Percentiles rank a stretch among this genome's conserved stretches.
phyloP scores from a whole-genome alignment of 2,329 filamentous ascomycete species.

The Beauveria caledonica region DNA sequence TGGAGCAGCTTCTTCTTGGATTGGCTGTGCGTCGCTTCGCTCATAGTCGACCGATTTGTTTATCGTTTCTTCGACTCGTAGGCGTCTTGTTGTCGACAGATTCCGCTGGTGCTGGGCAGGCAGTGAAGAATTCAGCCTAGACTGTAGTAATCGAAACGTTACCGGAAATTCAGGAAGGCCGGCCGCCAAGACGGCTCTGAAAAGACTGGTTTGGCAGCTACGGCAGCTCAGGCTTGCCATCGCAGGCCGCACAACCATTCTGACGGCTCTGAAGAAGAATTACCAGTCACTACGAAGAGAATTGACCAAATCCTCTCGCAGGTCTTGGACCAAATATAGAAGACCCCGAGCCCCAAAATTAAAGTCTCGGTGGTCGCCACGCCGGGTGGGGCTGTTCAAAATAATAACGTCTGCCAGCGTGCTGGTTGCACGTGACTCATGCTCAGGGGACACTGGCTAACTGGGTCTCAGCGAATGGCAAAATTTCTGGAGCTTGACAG shows the following conservation, averaged over 20 bases:
- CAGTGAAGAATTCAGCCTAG: conserved; percentile 12
- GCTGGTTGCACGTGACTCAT: neutral
- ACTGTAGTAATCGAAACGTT: conserved; percentile 12
- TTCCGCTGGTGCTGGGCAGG: conserved; percentile 16
- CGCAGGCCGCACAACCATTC: conserved; percentile 25
- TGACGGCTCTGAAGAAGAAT: neutral
- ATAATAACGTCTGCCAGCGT: too few relatives aligned
- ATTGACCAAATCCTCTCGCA: neutral
- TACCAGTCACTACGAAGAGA: neutral
- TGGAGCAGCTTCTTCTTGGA: conserved; percentile 38
- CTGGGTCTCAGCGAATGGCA: neutral
- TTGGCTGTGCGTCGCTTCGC: neutral
- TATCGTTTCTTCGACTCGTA: neutral
- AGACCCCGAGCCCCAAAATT: neutral
- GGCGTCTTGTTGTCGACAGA: conserved; percentile 16
- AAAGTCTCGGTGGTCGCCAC: neutral
- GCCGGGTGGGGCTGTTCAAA: neutral
- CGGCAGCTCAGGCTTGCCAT: conserved; percentile 23
- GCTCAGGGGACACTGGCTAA: neutral
- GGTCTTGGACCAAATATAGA: neutral
- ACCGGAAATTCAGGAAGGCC: conserved; percentile 10
- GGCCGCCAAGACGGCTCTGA: conserved; percentile 20
- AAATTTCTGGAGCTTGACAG: conserved; percentile 6
- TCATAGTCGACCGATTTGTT: conserved; percentile 15
- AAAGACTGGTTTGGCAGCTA: conserved; percentile 22